phyloP scores from a whole-genome alignment of 2,329 filamentous ascomycete species.

The Botryotinia narcissicola region DNA sequence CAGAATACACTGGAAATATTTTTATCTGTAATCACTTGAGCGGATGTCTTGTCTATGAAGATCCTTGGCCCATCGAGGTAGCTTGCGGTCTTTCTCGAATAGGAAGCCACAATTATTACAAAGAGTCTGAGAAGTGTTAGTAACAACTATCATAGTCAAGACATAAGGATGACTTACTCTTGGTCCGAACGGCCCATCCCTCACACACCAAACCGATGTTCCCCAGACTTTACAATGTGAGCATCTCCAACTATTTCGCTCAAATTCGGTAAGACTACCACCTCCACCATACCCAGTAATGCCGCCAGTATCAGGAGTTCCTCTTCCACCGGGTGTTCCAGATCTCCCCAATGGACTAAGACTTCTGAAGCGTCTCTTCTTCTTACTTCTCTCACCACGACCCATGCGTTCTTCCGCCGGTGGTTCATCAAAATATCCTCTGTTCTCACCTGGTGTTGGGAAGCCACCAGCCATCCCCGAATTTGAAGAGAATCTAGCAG shows the following conservation, averaged over 20 bases:
- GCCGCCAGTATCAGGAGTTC: constrained; percentile 82
- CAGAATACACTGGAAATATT: not conserved
- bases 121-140: constrained; percentile 55
- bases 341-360: constrained; percentile 73
- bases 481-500: constrained; percentile 85
- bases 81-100: constrained; percentile 80
- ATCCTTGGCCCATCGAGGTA: constrained; percentile 74
- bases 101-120: constrained; percentile 91
- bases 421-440: constrained; percentile 50
- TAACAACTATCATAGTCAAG: constrained; percentile 10
- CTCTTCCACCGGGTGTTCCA: constrained; percentile 66
- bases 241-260: constrained; percentile 83
- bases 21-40: constrained; percentile 37
- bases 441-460: constrained; percentile 52
- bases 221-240: constrained; percentile 85
- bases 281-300: constrained; percentile 57
- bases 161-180: constrained; percentile 57
- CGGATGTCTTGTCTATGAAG: constrained; percentile 51
- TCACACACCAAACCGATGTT: constrained; percentile 87
- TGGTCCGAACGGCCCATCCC: constrained; percentile 82
- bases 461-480: constrained; percentile 76
- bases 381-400: constrained; percentile 87
- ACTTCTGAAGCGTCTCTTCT: constrained; percentile 89
- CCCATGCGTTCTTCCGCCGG: constrained; percentile 76
- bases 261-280: constrained; percentile 67